Evolutionary conservation across 441 rosid species (phyloP), one percentile per base, ranked within the genome.

Genomic region (Breynia disticha): DNA sequence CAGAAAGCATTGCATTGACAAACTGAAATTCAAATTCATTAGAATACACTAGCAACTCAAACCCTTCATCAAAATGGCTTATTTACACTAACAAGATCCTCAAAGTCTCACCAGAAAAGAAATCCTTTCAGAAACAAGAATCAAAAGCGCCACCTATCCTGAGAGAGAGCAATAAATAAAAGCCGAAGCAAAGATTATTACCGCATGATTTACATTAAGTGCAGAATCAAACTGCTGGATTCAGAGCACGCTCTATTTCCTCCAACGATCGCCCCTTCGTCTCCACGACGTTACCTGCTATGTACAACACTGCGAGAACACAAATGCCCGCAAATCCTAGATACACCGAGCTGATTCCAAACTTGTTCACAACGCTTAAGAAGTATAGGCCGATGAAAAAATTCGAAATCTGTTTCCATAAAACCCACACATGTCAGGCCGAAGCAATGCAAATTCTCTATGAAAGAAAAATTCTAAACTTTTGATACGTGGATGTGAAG

Each of bases 241-340:
- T 82, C 37, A 93, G 90, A 50, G 90, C 97, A 7, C 67, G 90
- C 75, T 88, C 97, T 54, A 88, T 86, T 67, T 93, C 96, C 75
- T 89, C 98, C 58, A 93, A 70, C 18, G 98, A 89, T 21, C 95
- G 72, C 48, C 98, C 98, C 78, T 93, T 93, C 1, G 98, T 93
- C 69, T 93, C 98, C 11, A 93, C 93, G 0, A 93, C 88, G 28
- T 86, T 84, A 48, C 80, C 76, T 10, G 79, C 73, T 71, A 93
- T 76, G 79, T 89, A 89, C 66, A 86, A 48, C 51, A 84, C 88
- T 0, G 93, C 97, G 51, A 89, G 90, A 48, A 93, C 61, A 55
- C 99, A 89, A 57, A 93, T 54, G 14, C 71, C 76, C 0, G 97
- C 72, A 22, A 89, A 89, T 66, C 96, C 97, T 68, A 89, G 50